Evolutionary conservation across 148 eudicot species (phyloP), one percentile per base, ranked within the genome.

Genomic region (Persicaria tinctoria): DNA sequence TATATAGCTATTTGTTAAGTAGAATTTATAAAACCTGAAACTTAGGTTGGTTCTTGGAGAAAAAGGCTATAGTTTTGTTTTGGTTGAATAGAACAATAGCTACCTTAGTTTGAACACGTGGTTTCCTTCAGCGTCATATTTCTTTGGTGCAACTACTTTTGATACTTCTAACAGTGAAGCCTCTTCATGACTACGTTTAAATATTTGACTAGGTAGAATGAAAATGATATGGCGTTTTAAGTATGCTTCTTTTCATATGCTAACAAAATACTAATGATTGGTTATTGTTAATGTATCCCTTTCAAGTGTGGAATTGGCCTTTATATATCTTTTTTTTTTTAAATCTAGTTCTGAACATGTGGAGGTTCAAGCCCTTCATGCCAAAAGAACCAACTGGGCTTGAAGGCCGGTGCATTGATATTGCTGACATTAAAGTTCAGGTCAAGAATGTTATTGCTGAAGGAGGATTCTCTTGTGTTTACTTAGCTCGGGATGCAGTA

Each of bases 381-480:
- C 94, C 85, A 51, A 96, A 96, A 78, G 99, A 96, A 76, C 96
- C 80, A 54, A 78, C 97, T 71, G 97, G 99, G 74, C 97, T 96
- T 70, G 99, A 96, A 84, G 97, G 99, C 27, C 97, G 99, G 72
- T 80, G 71, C 78, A 85, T 96, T 78, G 99, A 96, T 78, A 77
- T 96, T 79, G 97, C 93, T 66, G 88, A 89, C 75, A 80, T 92
- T 74, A 96, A 96, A 89, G 78, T 92, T 73, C 91, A 90, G 74
- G 82, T 96, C 63, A 87, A 89, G 74, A 87, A 88, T 78, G 81
- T 79, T 76, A 90, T 96, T 78, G 99, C 99, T 27, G 99, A 96
- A 85, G 99, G 99, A 78, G 99, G 99, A 76, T 96, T 96, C 79
- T 96, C 99, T 70, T 85, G 87, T 85, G 99, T 96, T 47, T 92